phyloP scores from a whole-genome alignment of 768 basidiomycete genomes.

The Termitomyces bulborhizus region DNA sequence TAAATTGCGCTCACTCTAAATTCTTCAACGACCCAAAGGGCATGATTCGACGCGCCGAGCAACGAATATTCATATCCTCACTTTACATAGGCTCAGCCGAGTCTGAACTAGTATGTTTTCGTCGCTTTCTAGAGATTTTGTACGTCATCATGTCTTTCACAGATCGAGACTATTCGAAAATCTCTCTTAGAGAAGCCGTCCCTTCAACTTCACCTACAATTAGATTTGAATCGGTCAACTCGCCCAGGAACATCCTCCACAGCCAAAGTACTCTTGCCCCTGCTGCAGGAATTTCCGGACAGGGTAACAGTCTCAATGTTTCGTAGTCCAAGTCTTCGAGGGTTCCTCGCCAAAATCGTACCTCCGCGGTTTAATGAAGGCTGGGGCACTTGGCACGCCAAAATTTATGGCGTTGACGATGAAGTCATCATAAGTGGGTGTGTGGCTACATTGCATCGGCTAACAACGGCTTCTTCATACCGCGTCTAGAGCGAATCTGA shows the following conservation, averaged over 20 bases:
- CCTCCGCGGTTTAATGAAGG: conserved; percentile 96
- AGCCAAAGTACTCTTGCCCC: conserved; percentile 60
- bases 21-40: conserved; percentile 35
- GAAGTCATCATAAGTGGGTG: conserved; percentile 92
- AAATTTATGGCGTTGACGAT: conserved; percentile 91
- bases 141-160: background rate
- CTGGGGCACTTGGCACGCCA: conserved; percentile 98
- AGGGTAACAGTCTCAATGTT: conserved; percentile 79
- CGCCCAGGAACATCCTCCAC: conserved; percentile 69
- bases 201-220: conserved; percentile 63
- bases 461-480: background rate
- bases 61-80: conserved; percentile 84
- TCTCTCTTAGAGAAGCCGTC: conserved; percentile 53
- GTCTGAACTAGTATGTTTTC: conserved; percentile 60
- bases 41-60: conserved; percentile 71
- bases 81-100: conserved; percentile 84
- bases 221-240: conserved; percentile 79
- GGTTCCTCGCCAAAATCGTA: conserved; percentile 66
- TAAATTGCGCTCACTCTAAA: background rate
- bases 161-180: conserved; percentile 66
- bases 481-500: conserved; percentile 77
- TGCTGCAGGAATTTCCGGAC: conserved; percentile 64
- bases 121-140: background rate
- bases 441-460: conserved; percentile 14
- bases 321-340: conserved; percentile 79